Evolutionary conservation across 805 yeast genomes (phyloP).

Genomic region (Groenewaldozyma tartarivorans): DNA sequence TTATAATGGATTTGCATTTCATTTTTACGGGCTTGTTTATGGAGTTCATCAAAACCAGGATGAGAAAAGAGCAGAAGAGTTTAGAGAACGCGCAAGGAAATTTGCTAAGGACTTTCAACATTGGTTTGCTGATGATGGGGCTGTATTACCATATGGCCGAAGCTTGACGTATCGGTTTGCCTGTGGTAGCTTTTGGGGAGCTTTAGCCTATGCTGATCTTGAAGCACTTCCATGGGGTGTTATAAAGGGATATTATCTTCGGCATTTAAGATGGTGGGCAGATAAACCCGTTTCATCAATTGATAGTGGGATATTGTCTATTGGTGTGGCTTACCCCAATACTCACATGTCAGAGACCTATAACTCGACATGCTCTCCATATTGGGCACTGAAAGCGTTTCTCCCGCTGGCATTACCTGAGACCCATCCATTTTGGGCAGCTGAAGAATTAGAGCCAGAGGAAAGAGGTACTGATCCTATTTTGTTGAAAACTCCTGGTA

Average conservation of each 20-base stretch:
- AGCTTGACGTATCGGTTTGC: slow-evolving; percentile 21
- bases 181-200: slow-evolving; percentile 20
- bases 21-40: slow-evolving; percentile 24
- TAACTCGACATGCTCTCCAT: slow-evolving; percentile 20
- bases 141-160: slow-evolving; percentile 21
- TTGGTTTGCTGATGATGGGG: slow-evolving; percentile 19
- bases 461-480: too few species aligned
- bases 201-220: slow-evolving; percentile 15
- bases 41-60: slow-evolving; percentile 10
- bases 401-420: slow-evolving; percentile 16
- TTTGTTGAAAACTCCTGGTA: too few species aligned
- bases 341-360: slow-evolving; percentile 18
- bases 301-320: slow-evolving; percentile 16
- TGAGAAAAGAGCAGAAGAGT: slow-evolving; percentile 15
- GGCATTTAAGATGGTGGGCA: slow-evolving; percentile 21
- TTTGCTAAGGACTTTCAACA: slow-evolving; percentile 22
- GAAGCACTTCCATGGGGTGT: slow-evolving; percentile 17
- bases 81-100: slow-evolving; percentile 15
- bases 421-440: slow-evolving; percentile 17
- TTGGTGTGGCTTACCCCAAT: slow-evolving; percentile 21
- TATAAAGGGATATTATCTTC: slow-evolving; percentile 17
- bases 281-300: slow-evolving; percentile 16
- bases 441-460: slow-evolving; percentile 8
- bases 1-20: slow-evolving; percentile 27
- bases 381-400: slow-evolving; percentile 20